These are phyloP conservation scores for Debaryomyces nepalensis DNA, from an alignment of 1,139 yeast genomes.

Conservation along the genomic window DNA sequence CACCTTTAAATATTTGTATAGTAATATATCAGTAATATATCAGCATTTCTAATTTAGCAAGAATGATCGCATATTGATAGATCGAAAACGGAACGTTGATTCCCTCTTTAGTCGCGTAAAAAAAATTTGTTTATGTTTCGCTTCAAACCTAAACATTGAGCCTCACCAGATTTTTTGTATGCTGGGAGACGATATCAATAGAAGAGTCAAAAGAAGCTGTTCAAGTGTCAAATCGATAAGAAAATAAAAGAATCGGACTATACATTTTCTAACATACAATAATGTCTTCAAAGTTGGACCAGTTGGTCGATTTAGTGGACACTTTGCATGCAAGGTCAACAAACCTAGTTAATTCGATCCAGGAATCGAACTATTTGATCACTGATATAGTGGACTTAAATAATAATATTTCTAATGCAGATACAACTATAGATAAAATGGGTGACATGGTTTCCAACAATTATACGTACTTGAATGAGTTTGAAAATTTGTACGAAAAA, in stretches of 20 bases:
- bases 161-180: constrained; percentile 2
- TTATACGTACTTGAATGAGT: constrained; percentile 27
- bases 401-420: constrained; percentile 31
- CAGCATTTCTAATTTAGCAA: neutral
- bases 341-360: constrained; percentile 25
- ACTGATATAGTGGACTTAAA: constrained; percentile 26
- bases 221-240: neutral
- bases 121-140: constrained; percentile 10
- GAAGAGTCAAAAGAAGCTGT: neutral
- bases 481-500: constrained; percentile 38
- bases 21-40: constrained; percentile 8
- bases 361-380: constrained; percentile 29
- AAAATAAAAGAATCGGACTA: neutral
- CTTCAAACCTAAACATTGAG: constrained; percentile 7
- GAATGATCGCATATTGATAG: neutral
- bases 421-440: constrained; percentile 37
- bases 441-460: constrained; percentile 30
- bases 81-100: constrained; percentile 4
- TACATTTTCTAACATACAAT: neutral
- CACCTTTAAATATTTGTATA: constrained; percentile 7
- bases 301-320: constrained; percentile 36
- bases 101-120: constrained; percentile 10
- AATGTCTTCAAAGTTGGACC: constrained; percentile 32
- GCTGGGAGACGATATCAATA: neutral
- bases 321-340: constrained; percentile 35